Evolutionary conservation across 345 rosid species (phyloP).

Genomic region (Noccaea bulbosa): DNA sequence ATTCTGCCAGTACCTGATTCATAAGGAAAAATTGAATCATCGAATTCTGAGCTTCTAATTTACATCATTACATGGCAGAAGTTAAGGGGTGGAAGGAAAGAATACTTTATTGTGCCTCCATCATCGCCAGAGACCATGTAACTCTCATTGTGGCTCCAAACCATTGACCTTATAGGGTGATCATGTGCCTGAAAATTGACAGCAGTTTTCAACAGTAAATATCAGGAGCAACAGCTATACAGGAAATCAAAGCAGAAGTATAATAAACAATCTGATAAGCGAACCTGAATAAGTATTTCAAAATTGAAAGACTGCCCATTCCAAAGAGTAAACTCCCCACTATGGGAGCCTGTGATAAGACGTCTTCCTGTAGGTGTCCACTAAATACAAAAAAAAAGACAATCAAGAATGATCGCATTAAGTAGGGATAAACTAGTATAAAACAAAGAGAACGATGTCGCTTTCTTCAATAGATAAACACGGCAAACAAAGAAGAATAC

Average conservation of each 20-base stretch:
- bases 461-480: constrained; percentile 4
- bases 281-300: constrained; percentile 98
- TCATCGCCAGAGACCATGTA: constrained; percentile 99
- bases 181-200: constrained; percentile 91
- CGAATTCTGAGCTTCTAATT: constrained; percentile 8
- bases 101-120: constrained; percentile 96
- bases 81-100: constrained; percentile 1
- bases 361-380: constrained; percentile 99
- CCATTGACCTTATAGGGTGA: constrained; percentile 95
- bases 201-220: constrained; percentile 37
- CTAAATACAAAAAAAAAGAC: constrained; percentile 49
- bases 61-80: not conserved
- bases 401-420: constrained; percentile 37
- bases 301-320: constrained; percentile 98
- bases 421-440: not conserved
- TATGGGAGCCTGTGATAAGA: constrained; percentile 94
- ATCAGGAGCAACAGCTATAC: not conserved
- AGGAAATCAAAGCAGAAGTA: not conserved
- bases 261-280: constrained; percentile 1
- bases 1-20: constrained; percentile 93
- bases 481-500: constrained; percentile 11
- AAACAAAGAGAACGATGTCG: not conserved
- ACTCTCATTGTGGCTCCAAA: constrained; percentile 97
- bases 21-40: not conserved
- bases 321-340: constrained; percentile 99